phyloP scores from a whole-genome alignment of 768 basidiomycete genomes.

The Russula sp. region DNA sequence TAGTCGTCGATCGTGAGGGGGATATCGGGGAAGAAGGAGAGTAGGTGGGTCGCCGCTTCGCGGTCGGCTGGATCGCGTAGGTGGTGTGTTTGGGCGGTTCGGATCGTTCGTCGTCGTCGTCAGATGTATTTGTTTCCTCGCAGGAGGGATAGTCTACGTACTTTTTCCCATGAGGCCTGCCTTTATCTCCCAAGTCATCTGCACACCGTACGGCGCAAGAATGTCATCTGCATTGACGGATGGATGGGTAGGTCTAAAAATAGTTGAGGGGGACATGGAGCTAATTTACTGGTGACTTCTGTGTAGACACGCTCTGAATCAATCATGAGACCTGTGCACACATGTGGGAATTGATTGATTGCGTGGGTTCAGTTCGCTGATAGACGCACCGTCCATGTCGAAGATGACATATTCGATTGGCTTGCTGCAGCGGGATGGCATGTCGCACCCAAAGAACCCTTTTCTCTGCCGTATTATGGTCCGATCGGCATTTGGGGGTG shows the following conservation, averaged over 20 bases:
- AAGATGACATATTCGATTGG: constrained; percentile 28
- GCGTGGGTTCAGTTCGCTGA: neutral
- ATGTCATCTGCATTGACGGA: constrained; percentile 48
- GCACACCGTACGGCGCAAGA: constrained; percentile 59
- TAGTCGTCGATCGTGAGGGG: constrained; percentile 56
- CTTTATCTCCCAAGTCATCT: constrained; percentile 86
- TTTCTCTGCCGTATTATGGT: too few species aligned
- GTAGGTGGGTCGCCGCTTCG: constrained; percentile 55
- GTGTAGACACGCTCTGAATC: constrained; percentile 75
- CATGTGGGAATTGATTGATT: neutral
- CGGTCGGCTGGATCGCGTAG: constrained; percentile 44
- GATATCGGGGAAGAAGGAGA: constrained; percentile 72
- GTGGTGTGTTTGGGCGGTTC: too few species aligned
- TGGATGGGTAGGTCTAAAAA: neutral
- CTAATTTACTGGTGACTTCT: constrained; percentile 57
- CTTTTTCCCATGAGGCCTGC: constrained; percentile 86
- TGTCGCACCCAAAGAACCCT: neutral
- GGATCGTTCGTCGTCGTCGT: neutral
- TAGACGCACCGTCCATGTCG: constrained; percentile 31
- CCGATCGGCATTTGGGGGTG: too few species aligned
- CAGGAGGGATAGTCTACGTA: constrained; percentile 28
- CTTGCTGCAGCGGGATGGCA: neutral
- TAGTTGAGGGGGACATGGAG: constrained; percentile 26
- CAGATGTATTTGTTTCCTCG: neutral
- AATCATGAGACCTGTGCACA: constrained; percentile 55